These are phyloP conservation scores for Hsuehochloa calcarea DNA, from an alignment of 176 grass and related monocot species.

Conservation along the genomic window DNA sequence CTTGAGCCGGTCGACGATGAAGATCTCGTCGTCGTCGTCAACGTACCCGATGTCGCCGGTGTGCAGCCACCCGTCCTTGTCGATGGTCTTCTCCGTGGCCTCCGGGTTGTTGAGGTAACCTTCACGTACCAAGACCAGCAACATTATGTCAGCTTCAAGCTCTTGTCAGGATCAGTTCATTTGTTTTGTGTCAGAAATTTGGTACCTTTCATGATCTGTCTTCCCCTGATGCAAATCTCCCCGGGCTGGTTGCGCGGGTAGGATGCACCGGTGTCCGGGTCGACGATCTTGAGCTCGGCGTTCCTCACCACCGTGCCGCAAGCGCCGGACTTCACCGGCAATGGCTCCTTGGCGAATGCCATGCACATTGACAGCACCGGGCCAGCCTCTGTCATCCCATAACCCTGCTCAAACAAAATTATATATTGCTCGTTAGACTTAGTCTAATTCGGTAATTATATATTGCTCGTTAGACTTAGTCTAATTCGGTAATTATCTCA, in stretches of 20 bases:
- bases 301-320: slow-evolving; percentile 90
- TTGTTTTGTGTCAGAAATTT: not conserved
- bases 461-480: not conserved
- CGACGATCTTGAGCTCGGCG: slow-evolving; percentile 77
- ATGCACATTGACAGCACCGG: slow-evolving; percentile 91
- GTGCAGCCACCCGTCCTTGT: slow-evolving; percentile 82
- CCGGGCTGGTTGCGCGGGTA: slow-evolving; percentile 56
- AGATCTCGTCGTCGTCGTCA: slow-evolving; percentile 84
- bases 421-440: not conserved
- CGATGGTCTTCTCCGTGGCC: slow-evolving; percentile 70
- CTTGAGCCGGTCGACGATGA: slow-evolving; percentile 91
- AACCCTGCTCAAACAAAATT: slow-evolving; percentile 42
- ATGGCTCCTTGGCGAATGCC: slow-evolving; percentile 78
- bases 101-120: slow-evolving; percentile 83
- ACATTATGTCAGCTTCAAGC: not conserved
- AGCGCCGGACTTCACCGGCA: slow-evolving; percentile 71
- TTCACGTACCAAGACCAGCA: slow-evolving; percentile 17
- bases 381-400: slow-evolving; percentile 84
- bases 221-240: slow-evolving; percentile 86
- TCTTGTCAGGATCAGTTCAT: not conserved
- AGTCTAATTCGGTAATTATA: too few species aligned
- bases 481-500: not conserved
- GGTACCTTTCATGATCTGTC: slow-evolving; percentile 87
- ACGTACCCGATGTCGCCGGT: slow-evolving; percentile 89
- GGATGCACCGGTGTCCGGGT: slow-evolving; percentile 56